Evolutionary conservation across 257 asterid genomes (phyloP), one percentile per base, ranked within the genome.

Genomic region (Solanum tarijense): DNA sequence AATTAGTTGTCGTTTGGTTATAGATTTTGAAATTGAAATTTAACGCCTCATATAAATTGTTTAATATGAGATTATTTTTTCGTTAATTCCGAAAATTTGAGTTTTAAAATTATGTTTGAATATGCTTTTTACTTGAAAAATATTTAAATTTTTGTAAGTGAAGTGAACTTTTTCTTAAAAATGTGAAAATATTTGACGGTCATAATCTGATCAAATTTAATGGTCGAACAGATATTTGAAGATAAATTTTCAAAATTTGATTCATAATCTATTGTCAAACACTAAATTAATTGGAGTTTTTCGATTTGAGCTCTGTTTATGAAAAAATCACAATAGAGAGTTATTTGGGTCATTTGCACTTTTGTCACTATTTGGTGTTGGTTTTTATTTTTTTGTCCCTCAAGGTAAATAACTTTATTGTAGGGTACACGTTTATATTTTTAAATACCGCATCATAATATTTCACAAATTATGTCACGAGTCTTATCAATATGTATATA

Each of bases 261-360:
- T 52, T 52, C 3, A 48, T 48, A 48, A 48, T 48, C 3, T 48
- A 48, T 52, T 52, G 4, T 2, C 4, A 52, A 52, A 52, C 62
- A 52, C 62, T 52, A 52, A 52, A 52, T 52, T 52, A 18, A 18
- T 16, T 52, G 1, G 9, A 52, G n/a, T 52, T 52, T 52, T 52
- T 1, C 0, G 0, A 52, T 52, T 52, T 18, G 62, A 52, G 62
- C n/a, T 52, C 4, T 52, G 0, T 52, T 5, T 18, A 52, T 52
- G 1, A 0, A 16, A 16, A 52, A 5, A 18, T 52, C n/a, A 52
- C 23, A 0, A 52, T 16, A 52, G 62, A 52, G 62, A 52, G 62
- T 9, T 52, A 52, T 52, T 16, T 52, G 23, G 62, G n/a, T 52
- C 62, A 52, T 52, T 52, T 6, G 62, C 62, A 52, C 62, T 6